Evolutionary conservation across 345 rosid species (phyloP).

Genomic region (Jatropha curcas): DNA sequence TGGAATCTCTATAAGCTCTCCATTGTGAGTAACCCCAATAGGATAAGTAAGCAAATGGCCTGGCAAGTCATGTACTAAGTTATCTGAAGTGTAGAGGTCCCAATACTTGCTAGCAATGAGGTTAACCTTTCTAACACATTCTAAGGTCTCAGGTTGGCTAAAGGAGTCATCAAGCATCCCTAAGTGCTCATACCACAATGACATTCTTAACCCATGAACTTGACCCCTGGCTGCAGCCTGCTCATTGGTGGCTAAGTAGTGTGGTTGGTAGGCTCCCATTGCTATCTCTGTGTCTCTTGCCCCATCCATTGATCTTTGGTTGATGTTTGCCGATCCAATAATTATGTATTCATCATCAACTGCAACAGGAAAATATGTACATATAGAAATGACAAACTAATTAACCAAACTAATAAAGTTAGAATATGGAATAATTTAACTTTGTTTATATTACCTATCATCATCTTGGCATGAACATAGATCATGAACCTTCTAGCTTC

Average conservation of each 20-base stretch:
- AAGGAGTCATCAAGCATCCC: slow-evolving; percentile 32
- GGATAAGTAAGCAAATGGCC: slow-evolving; percentile 54
- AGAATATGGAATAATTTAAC: too few species aligned
- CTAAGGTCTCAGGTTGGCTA: slow-evolving; percentile 40
- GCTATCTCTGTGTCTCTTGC: slow-evolving; percentile 57
- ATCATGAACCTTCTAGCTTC: slow-evolving; percentile 54
- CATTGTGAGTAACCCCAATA: slow-evolving; percentile 28
- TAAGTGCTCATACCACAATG: slow-evolving; percentile 53
- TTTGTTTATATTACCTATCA: slow-evolving; percentile 43
- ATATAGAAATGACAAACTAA: too few species aligned
- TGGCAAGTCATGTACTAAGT: slow-evolving; percentile 39
- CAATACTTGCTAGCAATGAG: slow-evolving; percentile 36
- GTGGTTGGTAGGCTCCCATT: slow-evolving; percentile 50
- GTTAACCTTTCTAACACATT: slow-evolving; percentile 42
- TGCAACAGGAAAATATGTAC: slow-evolving; percentile 22
- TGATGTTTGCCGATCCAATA: slow-evolving; percentile 55
- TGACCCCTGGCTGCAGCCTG: slow-evolving; percentile 55
- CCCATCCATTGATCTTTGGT: slow-evolving; percentile 59
- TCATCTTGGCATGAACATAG: slow-evolving; percentile 58
- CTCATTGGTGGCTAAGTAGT: slow-evolving; percentile 27
- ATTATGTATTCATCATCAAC: slow-evolving; percentile 53
- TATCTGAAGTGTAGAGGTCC: slow-evolving; percentile 32
- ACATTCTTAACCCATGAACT: slow-evolving; percentile 48
- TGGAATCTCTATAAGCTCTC: slow-evolving; percentile 31
- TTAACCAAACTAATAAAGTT: too few species aligned